phyloP scores from a whole-genome alignment of 345 rosid genomes.

The Conringia planisiliqua region DNA sequence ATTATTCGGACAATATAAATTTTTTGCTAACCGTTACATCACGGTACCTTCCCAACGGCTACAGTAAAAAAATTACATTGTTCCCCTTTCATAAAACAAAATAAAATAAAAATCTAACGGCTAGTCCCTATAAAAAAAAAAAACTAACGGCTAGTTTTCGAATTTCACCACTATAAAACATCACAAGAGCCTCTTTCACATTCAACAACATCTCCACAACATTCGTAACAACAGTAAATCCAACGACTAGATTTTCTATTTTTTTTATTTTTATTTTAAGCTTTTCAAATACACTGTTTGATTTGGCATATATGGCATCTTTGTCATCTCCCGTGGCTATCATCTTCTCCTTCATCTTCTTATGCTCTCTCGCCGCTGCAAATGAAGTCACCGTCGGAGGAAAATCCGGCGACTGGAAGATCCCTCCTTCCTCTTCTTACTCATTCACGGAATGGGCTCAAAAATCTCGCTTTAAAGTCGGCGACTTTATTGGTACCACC shows the following conservation, averaged over 20 bases:
- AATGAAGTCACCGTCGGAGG: constrained; percentile 52
- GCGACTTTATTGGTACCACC: constrained; percentile 61
- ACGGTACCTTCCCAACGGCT: too few relatives aligned
- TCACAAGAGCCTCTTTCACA: background rate
- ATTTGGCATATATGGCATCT: constrained; percentile 13
- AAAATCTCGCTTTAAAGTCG: constrained; percentile 55
- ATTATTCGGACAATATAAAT: too few relatives aligned
- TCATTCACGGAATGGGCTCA: constrained; percentile 63
- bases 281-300: background rate
- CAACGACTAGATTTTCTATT: background rate
- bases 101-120: too few relatives aligned
- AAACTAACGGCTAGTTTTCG: constrained; percentile 29
- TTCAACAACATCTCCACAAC: background rate
- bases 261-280: background rate
- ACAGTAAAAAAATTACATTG: too few relatives aligned
- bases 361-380: constrained; percentile 36
- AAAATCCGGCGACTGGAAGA: constrained; percentile 45
- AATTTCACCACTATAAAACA: constrained; percentile 7
- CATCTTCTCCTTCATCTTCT: constrained; percentile 23
- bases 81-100: too few relatives aligned
- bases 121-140: too few relatives aligned
- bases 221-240: background rate
- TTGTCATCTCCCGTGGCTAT: constrained; percentile 21
- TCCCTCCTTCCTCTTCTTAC: constrained; percentile 51
- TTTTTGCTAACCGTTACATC: too few relatives aligned